Base-by-base conservation (phyloP, 2,329 filamentous ascomycete genomes). In the Dryadomyces quercivorus region DNA sequence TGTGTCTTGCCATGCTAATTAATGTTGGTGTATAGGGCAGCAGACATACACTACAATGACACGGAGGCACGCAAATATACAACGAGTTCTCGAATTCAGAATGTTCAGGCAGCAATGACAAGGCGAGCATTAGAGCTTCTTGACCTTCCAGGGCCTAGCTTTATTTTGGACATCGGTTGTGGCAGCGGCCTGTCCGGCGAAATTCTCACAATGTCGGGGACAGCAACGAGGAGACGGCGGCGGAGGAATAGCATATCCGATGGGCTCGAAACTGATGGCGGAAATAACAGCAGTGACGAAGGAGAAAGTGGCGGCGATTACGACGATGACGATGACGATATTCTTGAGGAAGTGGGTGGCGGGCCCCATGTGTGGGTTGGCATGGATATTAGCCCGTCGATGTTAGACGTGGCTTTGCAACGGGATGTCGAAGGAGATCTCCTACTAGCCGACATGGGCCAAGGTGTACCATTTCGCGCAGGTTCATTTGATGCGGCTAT, bases 31-130 rank as follows among this genome's bases (percentile, higher is more conserved):
- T 42, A 55, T 68, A 94, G 89, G 67, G 88, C 91, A 51, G 92
- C 93, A 60, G 93, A 98, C 72, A 85, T 97, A 66, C 94, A 95
- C 76, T 98, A 98, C 78, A 86, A 96, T 75, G 92, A 97, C 73
- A 77, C 78, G 69, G 92, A 96, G 76, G 92, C 93, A 36, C 86
- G 88, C 67, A 97, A 97, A 76, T 98, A 98, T 75, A 97, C 93
- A 9, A 96, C 92, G 5, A 92, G 84, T 59, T 95, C 90, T 5
- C 89, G 93, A 59, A 97, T 98, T 66, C 88, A 93, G 65, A 90
- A 88, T 63, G 95, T 98, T 63, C 93, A 98, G 70, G 86, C 91
- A 0, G 81, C 83, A 59, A 98, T 98, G 93, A 95, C 93, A 31
- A 79, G 89, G 62, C 87, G 93, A 55, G 93, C 93, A 38, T 86